Evolutionary conservation across 805 yeast genomes (phyloP).

Genomic region (Barnettozyma vustinii): DNA sequence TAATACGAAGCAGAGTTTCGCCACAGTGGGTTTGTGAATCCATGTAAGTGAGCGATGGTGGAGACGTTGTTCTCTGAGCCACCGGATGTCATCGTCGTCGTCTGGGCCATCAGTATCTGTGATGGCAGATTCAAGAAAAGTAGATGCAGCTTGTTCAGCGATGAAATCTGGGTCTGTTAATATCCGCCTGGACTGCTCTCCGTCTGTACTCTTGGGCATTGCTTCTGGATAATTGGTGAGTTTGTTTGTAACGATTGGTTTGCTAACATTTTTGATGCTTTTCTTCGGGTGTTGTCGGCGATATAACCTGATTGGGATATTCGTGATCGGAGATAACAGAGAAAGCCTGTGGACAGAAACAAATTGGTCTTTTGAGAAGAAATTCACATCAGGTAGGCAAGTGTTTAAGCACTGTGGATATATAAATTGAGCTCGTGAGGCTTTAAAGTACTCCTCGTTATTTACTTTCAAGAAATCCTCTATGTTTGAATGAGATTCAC

Average conservation of each 20-base stretch:
- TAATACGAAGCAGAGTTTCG: conserved; percentile 39
- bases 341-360: neutral
- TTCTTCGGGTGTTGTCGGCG: neutral
- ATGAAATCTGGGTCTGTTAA: neutral
- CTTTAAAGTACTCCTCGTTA: too few species aligned
- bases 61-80: conserved; percentile 45
- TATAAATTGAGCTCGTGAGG: too few species aligned
- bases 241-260: neutral
- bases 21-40: conserved; percentile 52
- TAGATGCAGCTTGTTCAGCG: conserved; percentile 3
- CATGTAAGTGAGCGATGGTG: conserved; percentile 42
- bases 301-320: neutral
- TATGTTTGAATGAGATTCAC: neutral
- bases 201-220: neutral
- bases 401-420: too few species aligned
- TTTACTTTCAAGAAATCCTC: too few species aligned
- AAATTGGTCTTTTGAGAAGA: too few species aligned
- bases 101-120: conserved; percentile 27
- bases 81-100: conserved; percentile 29
- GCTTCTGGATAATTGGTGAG: neutral
- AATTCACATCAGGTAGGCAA: too few species aligned
- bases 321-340: neutral
- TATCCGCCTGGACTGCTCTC: neutral
- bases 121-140: conserved; percentile 35
- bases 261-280: neutral